Percentiles rank a stretch among this genome's conserved stretches.
Conservation (phyloP, 202 grass and related monocot species). For the Carex arenaria region DNA sequence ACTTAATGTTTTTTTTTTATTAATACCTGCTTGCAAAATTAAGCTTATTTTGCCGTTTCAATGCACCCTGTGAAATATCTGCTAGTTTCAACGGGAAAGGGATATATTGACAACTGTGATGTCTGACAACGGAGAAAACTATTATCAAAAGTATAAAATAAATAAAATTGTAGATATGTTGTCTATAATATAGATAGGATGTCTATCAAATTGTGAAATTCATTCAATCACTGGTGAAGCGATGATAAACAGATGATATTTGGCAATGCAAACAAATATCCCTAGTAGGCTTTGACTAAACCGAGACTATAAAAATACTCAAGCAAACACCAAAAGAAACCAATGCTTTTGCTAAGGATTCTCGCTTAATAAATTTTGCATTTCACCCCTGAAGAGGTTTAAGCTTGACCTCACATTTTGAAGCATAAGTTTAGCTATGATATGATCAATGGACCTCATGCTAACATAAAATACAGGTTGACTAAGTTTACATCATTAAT, state of each 20-base stretch:
- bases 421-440: background rate
- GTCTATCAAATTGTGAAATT: background rate
- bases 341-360: background rate
- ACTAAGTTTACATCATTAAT: background rate
- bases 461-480: background rate
- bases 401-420: background rate
- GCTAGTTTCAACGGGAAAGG: background rate
- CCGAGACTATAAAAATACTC: background rate
- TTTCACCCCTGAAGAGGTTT: background rate
- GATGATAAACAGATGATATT: background rate
- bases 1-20: background rate
- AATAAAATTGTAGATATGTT: background rate
- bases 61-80: background rate
- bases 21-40: background rate
- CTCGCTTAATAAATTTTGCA: background rate
- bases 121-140: background rate
- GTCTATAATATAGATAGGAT: background rate
- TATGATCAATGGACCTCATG: background rate
- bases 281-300: background rate
- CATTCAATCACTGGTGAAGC: background rate
- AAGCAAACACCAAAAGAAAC: background rate
- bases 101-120: background rate
- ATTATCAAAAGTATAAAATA: background rate
- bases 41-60: background rate
- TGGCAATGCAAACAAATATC: background rate